Conservation (phyloP, 2,329 filamentous ascomycete species). For the Ascochyta viciae-villosae region DNA sequence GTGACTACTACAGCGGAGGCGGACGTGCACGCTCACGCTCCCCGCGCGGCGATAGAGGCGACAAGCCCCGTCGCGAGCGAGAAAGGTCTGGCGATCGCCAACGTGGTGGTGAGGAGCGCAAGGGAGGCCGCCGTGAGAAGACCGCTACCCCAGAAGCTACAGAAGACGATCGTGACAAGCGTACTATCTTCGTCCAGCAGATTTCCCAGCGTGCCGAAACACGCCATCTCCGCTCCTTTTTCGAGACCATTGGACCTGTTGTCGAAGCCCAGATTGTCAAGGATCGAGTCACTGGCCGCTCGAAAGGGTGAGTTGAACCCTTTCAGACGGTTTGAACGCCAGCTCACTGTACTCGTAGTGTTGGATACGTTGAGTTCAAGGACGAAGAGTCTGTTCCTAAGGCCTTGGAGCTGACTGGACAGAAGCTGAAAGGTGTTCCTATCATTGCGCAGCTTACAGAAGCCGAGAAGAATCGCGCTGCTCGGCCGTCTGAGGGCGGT, state of each 20-base stretch:
- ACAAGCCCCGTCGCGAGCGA: slow-evolving; percentile 60
- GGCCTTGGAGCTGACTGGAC: slow-evolving; percentile 97
- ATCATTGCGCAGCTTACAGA: slow-evolving; percentile 98
- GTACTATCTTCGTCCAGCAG: slow-evolving; percentile 98
- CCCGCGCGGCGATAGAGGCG: slow-evolving; percentile 49
- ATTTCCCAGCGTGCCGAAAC: slow-evolving; percentile 92
- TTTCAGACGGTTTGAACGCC: not conserved
- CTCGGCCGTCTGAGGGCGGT: slow-evolving; percentile 70
- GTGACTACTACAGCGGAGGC: slow-evolving; percentile 51
- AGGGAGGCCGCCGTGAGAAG: slow-evolving; percentile 46
- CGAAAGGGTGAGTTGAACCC: slow-evolving; percentile 79
- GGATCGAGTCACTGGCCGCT: slow-evolving; percentile 93
- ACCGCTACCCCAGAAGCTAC: slow-evolving; percentile 75
- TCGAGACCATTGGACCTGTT: slow-evolving; percentile 91
- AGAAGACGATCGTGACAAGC: slow-evolving; percentile 94
- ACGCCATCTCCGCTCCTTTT: slow-evolving; percentile 91
- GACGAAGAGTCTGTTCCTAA: slow-evolving; percentile 90
- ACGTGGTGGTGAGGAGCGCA: slow-evolving; percentile 50
- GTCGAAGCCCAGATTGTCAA: slow-evolving; percentile 99
- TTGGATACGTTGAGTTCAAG: slow-evolving; percentile 99
- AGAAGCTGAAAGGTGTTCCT: slow-evolving; percentile 97
- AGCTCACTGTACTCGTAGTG: slow-evolving; percentile 65
- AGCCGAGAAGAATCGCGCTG: slow-evolving; percentile 98
- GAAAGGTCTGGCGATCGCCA: slow-evolving; percentile 58
- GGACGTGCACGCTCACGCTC: slow-evolving; percentile 49